Evolutionary conservation across 306 rosid species (phyloP).

Genomic region (Vigna nakashimae): DNA sequence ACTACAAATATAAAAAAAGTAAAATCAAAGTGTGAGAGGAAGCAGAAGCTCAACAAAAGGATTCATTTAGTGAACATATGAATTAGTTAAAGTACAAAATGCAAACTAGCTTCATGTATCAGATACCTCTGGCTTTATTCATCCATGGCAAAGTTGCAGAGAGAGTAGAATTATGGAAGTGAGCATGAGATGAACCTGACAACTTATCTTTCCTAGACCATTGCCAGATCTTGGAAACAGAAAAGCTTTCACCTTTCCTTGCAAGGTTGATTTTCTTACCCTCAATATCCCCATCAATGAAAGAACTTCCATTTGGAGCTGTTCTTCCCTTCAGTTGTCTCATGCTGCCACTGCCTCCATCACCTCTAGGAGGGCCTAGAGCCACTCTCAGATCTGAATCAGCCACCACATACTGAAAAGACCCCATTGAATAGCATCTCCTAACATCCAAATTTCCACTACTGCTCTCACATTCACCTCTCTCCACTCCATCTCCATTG

Average conservation of each 20-base stretch:
- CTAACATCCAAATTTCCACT: constrained; percentile 78
- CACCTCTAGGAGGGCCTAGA: constrained; percentile 55
- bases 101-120: constrained; percentile 39
- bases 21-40: constrained; percentile 38
- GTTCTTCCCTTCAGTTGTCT: constrained; percentile 66
- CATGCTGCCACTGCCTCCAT: constrained; percentile 54
- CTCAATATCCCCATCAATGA: constrained; percentile 66
- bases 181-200: constrained; percentile 61
- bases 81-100: constrained; percentile 44
- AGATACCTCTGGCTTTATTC: constrained; percentile 62
- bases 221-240: constrained; percentile 94
- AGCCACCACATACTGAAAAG: constrained; percentile 84
- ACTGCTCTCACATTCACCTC: constrained; percentile 70
- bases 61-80: constrained; percentile 39
- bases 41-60: constrained; percentile 37
- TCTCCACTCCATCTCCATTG: constrained; percentile 52
- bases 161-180: constrained; percentile 53
- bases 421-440: constrained; percentile 96
- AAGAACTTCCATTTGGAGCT: constrained; percentile 52
- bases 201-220: constrained; percentile 86
- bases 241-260: constrained; percentile 90
- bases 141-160: constrained; percentile 57
- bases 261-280: constrained; percentile 71
- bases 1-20: constrained; percentile 36
- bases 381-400: constrained; percentile 86